Conservation (phyloP, 2,329 filamentous ascomycete species). For the Colletotrichum caudatum region DNA sequence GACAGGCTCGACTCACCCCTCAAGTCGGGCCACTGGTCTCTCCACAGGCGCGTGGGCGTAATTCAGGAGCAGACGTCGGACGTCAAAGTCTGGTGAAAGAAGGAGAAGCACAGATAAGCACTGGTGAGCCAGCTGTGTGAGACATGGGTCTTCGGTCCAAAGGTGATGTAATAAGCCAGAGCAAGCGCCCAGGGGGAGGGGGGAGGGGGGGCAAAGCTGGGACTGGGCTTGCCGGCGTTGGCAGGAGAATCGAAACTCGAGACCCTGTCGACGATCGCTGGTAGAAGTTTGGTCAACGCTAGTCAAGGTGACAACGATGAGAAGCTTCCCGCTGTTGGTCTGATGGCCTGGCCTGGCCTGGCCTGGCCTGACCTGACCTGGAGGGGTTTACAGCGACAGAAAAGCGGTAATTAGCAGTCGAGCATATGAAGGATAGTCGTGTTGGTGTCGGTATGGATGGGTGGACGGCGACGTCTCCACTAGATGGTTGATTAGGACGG, state of each 20-base stretch:
- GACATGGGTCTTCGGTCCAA: slow-evolving; percentile 37
- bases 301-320: slow-evolving; percentile 34
- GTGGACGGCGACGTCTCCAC: slow-evolving; percentile 22
- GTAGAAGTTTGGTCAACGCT: slow-evolving; percentile 36
- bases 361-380: no score
- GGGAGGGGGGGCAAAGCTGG: slow-evolving; percentile 17
- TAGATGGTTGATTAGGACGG: slow-evolving; percentile 18
- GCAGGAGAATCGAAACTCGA: slow-evolving; percentile 25
- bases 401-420: slow-evolving; percentile 27
- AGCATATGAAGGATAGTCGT: slow-evolving; percentile 6
- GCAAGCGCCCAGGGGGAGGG: slow-evolving; percentile 28
- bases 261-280: slow-evolving; percentile 31
- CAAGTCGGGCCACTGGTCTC: slow-evolving; percentile 18
- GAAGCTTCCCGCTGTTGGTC: slow-evolving; percentile 34
- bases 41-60: slow-evolving; percentile 16
- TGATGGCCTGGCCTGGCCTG: slow-evolving; percentile 25
- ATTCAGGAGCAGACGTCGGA: slow-evolving; percentile 18
- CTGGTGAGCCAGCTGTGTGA: slow-evolving; percentile 26
- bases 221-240: slow-evolving; percentile 32
- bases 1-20: slow-evolving; percentile 30
- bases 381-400: slow-evolving; percentile 13
- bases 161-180: slow-evolving; percentile 39
- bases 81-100: slow-evolving; percentile 34
- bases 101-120: slow-evolving; percentile 33
- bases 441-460: slow-evolving; percentile 16